Percentiles rank a stretch among this genome's conserved stretches.
Evolutionary conservation across 2,329 filamentous ascomycete species (phyloP).

Genomic region (Fusarium transvaalense): DNA sequence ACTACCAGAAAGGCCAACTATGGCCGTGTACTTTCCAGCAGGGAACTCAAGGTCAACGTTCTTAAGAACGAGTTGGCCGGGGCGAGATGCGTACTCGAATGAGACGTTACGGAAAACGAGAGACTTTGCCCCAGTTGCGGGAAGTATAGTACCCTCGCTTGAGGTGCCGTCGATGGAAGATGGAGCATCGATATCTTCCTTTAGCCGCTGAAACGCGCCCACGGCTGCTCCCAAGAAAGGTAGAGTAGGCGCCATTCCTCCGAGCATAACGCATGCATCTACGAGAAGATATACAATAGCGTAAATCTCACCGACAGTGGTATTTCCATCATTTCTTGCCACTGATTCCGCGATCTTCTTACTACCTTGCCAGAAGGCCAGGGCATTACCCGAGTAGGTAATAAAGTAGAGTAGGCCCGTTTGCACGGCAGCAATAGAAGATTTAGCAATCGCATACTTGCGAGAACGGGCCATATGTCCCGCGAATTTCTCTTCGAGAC

Average conservation of each 20-base stretch:
- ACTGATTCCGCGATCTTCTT: slow-evolving; percentile 59
- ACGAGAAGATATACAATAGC: slow-evolving; percentile 67
- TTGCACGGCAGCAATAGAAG: slow-evolving; percentile 66
- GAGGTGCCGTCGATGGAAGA: slow-evolving; percentile 60
- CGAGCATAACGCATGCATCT: slow-evolving; percentile 72
- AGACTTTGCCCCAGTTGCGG: slow-evolving; percentile 56
- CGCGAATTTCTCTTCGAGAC: slow-evolving; percentile 62
- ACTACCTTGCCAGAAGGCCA: slow-evolving; percentile 77
- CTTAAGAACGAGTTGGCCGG: slow-evolving; percentile 57
- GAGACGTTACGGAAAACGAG: slow-evolving; percentile 55
- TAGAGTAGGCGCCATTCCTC: slow-evolving; percentile 71
- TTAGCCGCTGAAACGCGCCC: slow-evolving; percentile 68
- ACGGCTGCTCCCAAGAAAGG: slow-evolving; percentile 70
- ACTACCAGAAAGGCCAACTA: slow-evolving; percentile 69
- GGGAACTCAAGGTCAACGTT: slow-evolving; percentile 61
- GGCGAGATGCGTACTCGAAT: slow-evolving; percentile 60
- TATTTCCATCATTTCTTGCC: slow-evolving; percentile 49
- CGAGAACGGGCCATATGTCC: slow-evolving; percentile 57
- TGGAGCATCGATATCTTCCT: slow-evolving; percentile 66
- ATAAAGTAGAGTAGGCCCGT: slow-evolving; percentile 74
- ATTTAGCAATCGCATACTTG: slow-evolving; percentile 67
- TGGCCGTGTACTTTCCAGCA: slow-evolving; percentile 62
- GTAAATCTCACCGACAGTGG: slow-evolving; percentile 60
- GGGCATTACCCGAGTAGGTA: slow-evolving; percentile 73
- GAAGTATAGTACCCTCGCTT: slow-evolving; percentile 54